Base-by-base conservation (phyloP, 768 basidiomycete species). In the Boletus fagicola region DNA sequence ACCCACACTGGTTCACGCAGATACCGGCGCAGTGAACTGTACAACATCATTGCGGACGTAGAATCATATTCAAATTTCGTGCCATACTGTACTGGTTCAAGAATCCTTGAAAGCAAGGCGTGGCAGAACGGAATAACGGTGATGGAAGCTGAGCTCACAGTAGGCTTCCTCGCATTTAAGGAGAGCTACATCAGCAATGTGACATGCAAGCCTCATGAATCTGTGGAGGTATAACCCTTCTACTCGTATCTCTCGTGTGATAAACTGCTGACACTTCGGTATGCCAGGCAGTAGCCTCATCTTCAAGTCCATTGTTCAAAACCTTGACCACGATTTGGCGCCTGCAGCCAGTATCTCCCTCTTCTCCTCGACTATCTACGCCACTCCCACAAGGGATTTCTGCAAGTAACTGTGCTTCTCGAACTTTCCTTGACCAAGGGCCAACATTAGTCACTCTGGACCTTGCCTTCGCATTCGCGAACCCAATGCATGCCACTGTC, bases 111-210 rank as follows among this genome's bases (percentile, higher is more conserved):
- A 45, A 63, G 56, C 57, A 51, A 54, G 31, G 15, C 56, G 61
- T 40, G 62, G 67, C 59, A 69, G 53, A 72, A 74, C 65, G 72
- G 67, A 51, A 71, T 59, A 64, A 76, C 70, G 56, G 74, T 78
- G 46, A 84, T 96, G 76, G 84, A 93, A 40, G 94, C 89, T 8
- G 93, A 98, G 70, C 76, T 98, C 62, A 84, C 85, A 4, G 88
- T 96, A 35, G 92, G 92, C 9, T 98, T 98, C 71, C 82, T 94
- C 62, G 80, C 85, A 18, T 88, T 97, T 67, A 79, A 82, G 60
- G 96, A 98, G 74, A 87, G 83, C 72, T 99, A 97, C 72, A 78
- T 88, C 49, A 94, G 92, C 69, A 78, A 77, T 40, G 95, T 99
- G 53, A 87, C 85, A 16, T 92, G 92, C 65, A 77, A 75, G 45